A percentile compares a stretch with the other conserved stretches of the same genome.
Conservation (phyloP, 2,329 filamentous ascomycete species). For the Paecilomyces niveus region DNA sequence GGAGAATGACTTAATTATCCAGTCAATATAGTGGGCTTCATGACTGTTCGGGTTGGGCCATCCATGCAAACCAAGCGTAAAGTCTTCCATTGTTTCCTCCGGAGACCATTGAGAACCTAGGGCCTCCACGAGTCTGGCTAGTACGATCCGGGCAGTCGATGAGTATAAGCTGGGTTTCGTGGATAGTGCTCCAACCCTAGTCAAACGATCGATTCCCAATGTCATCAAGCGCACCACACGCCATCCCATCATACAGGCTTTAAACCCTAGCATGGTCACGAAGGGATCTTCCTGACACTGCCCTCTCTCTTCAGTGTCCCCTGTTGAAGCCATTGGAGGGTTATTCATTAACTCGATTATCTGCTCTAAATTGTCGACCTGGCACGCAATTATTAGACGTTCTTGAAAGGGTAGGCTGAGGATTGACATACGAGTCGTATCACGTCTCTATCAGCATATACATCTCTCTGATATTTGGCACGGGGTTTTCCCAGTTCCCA, state of each 20-base stretch:
- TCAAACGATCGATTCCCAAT: neutral
- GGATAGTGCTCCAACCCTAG: neutral
- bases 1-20: neutral
- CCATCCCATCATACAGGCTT: slow-evolving; percentile 2
- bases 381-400: too few species aligned
- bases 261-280: neutral
- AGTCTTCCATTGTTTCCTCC: neutral
- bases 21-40: slow-evolving; percentile 1
- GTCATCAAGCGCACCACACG: slow-evolving; percentile 1
- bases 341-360: neutral
- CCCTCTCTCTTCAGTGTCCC: neutral
- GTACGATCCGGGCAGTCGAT: neutral
- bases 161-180: neutral
- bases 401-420: too few species aligned
- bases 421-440: neutral
- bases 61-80: too few species aligned
- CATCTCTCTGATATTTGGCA: neutral
- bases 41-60: neutral
- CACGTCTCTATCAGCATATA: slow-evolving; percentile 1
- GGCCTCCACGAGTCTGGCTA: neutral
- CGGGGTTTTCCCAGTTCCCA: slow-evolving; percentile 2
- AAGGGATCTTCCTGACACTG: neutral
- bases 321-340: too few species aligned
- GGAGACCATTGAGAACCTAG: neutral
- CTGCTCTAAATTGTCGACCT: neutral